These are phyloP conservation scores for Magnolia sinica DNA, from an alignment of 164 flowering plant species.

Conservation along the genomic window DNA sequence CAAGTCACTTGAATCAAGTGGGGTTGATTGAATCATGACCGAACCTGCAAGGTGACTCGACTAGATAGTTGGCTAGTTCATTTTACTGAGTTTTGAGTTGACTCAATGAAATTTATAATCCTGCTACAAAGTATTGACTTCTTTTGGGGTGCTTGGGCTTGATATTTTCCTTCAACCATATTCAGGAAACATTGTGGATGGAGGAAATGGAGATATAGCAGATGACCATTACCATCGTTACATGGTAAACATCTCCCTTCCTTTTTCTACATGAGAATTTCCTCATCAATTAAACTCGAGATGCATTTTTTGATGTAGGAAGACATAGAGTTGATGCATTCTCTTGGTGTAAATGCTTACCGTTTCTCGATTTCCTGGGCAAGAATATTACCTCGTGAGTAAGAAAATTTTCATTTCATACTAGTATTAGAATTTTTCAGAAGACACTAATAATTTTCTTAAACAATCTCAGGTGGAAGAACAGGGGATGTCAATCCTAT, in stretches of 20 bases:
- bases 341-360: constrained; percentile 49
- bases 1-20: too few relatives aligned
- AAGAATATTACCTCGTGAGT: constrained; percentile 52
- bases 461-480: constrained; percentile 38
- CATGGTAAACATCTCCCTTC: not conserved
- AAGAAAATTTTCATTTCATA: not conserved
- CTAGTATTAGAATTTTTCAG: not conserved
- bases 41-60: too few relatives aligned
- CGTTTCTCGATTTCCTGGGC: constrained; percentile 77
- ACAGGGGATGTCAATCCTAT: constrained; percentile 41
- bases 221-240: constrained; percentile 6
- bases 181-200: not conserved
- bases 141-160: not conserved
- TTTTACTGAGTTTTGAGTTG: not conserved
- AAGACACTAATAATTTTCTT: not conserved
- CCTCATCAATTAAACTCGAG: not conserved
- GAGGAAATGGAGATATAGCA: constrained; percentile 10
- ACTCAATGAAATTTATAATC: not conserved
- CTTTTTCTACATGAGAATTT: not conserved
- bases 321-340: constrained; percentile 50
- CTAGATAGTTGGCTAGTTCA: too few relatives aligned
- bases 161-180: not conserved
- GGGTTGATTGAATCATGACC: too few relatives aligned
- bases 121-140: too few relatives aligned
- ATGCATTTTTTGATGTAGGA: not conserved